A percentile compares a stretch with the other conserved stretches of the same genome.
Conservation (phyloP, 2,329 filamentous ascomycete species). For the Cadophora luteo-olivacea region DNA sequence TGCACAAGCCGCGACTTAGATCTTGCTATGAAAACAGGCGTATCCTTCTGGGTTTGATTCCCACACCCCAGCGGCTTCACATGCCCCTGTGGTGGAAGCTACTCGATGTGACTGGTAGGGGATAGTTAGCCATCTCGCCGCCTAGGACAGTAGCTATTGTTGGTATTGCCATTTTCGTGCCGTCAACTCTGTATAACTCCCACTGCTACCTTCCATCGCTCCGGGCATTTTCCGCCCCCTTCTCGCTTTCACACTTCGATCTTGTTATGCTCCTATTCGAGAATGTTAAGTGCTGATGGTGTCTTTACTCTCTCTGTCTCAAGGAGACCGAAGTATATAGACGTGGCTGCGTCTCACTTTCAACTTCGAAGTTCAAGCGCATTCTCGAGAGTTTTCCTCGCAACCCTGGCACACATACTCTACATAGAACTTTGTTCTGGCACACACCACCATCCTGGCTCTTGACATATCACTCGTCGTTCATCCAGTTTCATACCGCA, state of each 20-base stretch:
- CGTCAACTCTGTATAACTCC: not conserved
- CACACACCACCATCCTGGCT: not conserved
- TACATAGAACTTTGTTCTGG: not conserved
- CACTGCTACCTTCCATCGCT: not conserved
- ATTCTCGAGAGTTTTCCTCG: not conserved
- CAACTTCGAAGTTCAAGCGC: constrained; percentile 3
- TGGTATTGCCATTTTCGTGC: constrained; percentile 16
- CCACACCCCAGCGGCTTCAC: not conserved
- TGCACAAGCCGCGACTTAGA: constrained; percentile 7
- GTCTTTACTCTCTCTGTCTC: not conserved
- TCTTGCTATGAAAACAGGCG: constrained; percentile 8
- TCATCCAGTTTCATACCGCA: not conserved
- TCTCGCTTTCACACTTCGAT: not conserved
- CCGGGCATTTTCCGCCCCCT: constrained; percentile 22
- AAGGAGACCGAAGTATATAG: constrained; percentile 17
- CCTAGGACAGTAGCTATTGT: constrained; percentile 15
- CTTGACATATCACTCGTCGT: not conserved
- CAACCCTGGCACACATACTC: not conserved
- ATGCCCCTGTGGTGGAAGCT: constrained; percentile 20
- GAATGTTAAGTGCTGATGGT: not conserved
- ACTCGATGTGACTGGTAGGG: constrained; percentile 18
- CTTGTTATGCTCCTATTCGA: constrained; percentile 4
- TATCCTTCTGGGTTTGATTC: not conserved
- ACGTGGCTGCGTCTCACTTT: constrained; percentile 1
- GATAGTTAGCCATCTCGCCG: constrained; percentile 24